Evolutionary conservation across 2,329 filamentous ascomycete genomes (phyloP), one percentile per base, ranked within the genome.

Genomic region (Lachnellula occidentalis): DNA sequence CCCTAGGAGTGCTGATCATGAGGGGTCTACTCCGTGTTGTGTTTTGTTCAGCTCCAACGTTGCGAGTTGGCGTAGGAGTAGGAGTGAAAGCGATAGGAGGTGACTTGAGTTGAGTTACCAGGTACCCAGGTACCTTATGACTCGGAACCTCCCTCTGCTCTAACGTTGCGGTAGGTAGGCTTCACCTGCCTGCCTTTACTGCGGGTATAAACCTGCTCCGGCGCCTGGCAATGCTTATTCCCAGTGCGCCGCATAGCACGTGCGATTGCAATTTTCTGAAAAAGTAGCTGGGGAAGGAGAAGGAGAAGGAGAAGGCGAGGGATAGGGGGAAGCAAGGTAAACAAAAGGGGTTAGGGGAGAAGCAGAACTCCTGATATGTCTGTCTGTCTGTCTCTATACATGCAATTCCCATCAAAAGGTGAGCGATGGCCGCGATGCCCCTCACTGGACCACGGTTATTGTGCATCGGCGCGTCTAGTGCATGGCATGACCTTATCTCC

Each of bases 401-500:
- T 19, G 41, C n/a, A 21, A 22, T 31, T 31, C 27, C 27, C 27
- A 12, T 31, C 9, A 31, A 31, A 31, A 11, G n/a, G 11, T 43
- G 41, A 21, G 41, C 19, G 19, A 31, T 9, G 27, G 9, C 9
- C 27, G 27, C 9, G 41, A 19, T 43, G 41, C 41, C 41, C 41
- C 41, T 43, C 41, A 43, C 41, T 43, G 9, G 15, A 7, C 12
- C 15, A 27, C n/a, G 36, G 14, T 39, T 5, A 12, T 14, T 39
- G 3, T 17, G 43, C 43, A 45, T 19, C 19, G 22, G 9, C 43
- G 27, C 27, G 27, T 31, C 41, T 24, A 24, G 34, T 34, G 49
- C 49, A 24, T 50, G 47, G 34, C 49, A 24, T 50, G 47, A 22
- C 31, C 45, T 56, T 56, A 52, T 56, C 54, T 56, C 27, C 48